Base-by-base conservation (phyloP, 306 rosid species). In the Gastrolobium villosum region DNA sequence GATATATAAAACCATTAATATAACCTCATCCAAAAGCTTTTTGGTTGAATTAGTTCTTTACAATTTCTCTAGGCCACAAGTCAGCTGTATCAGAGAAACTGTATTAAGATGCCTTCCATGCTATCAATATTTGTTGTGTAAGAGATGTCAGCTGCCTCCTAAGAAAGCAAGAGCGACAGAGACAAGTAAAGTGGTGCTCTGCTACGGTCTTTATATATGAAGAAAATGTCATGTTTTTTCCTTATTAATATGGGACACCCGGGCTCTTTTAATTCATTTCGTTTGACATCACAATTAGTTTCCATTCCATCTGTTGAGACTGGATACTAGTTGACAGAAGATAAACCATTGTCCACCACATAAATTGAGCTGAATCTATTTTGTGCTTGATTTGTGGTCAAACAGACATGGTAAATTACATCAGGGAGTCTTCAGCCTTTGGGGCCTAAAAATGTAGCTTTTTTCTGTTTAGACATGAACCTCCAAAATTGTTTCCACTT, bases 61-160 rank as follows among this genome's bases (percentile, higher is more conserved):
- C 26, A 20, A 20, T 20, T 20, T 80, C 74, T 78, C 41, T 45
- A 64, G 75, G 74, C 83, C 30, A 32, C 32, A 49, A 59, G 73
- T 59, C n/a, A 5, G 35, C 30, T 10, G 67, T 69, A 66, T 78
- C 46, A 52, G 34, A 59, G 80, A 74, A 78, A 41, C 74, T 43
- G 13, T 35, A 62, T n/a, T 14, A 20, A 30, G 46, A 66, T 26
- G 13, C 40, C 54, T 63, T 59, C 41, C 15, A 5, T 49, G 60
- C 73, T 45, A 55, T 71, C 70, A 54, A 44, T 44, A 40, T 76
- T 54, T 57, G 52, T 78, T 59, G 35, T 71, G 28, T 45, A 41
- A 54, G 39, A 13, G 60, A 32, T 74, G 36, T 70, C 60, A 8
- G 41, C 59, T 52, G 39, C 46, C 57, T 77, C 28, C 13, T 60